phyloP scores from a whole-genome alignment of 75 land plant species.

The Pseudotsuga menziesii region DNA sequence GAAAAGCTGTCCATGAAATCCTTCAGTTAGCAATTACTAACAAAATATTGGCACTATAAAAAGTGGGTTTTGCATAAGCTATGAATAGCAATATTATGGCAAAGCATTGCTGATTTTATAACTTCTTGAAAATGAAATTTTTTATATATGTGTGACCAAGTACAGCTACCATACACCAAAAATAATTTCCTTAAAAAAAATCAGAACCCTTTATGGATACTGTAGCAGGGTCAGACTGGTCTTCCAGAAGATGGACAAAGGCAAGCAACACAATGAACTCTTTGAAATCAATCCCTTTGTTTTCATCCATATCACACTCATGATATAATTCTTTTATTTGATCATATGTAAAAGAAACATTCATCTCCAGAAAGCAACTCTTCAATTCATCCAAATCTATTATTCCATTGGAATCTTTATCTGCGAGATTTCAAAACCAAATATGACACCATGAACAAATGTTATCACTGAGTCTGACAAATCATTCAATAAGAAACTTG shows the following conservation, averaged over 20 bases:
- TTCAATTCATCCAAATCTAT: constrained; percentile 82
- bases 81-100: background rate
- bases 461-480: background rate
- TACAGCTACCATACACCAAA: background rate
- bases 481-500: background rate
- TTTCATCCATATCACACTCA: constrained; percentile 89
- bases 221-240: constrained; percentile 27
- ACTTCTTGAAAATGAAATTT: too few species aligned
- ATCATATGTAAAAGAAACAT: constrained; percentile 60
- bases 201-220: constrained; percentile 38
- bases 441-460: background rate
- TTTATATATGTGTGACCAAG: background rate
- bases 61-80: too few species aligned
- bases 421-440: constrained; percentile 28
- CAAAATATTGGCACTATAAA: too few species aligned
- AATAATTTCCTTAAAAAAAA: background rate
- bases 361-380: constrained; percentile 69
- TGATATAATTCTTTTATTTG: constrained; percentile 79
- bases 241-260: constrained; percentile 84
- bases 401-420: constrained; percentile 80
- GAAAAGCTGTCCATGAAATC: constrained; percentile 7
- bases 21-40: background rate
- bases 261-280: constrained; percentile 96
- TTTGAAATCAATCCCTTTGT: constrained; percentile 87
- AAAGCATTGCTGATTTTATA: background rate